Conservation (phyloP, 345 rosid genomes). For the Bretschneidera sinensis region DNA sequence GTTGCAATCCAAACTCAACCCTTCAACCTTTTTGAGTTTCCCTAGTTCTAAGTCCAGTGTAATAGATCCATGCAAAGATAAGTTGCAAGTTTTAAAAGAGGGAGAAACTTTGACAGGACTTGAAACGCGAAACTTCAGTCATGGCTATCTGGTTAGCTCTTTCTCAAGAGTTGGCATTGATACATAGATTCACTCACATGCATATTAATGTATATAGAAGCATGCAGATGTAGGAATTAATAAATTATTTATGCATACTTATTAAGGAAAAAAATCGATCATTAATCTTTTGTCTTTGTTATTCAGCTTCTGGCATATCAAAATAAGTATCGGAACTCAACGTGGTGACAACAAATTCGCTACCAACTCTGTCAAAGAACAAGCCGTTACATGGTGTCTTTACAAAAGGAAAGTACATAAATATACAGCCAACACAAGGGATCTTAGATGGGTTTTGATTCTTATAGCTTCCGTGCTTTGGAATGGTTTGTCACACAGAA, state of each 20-base stretch:
- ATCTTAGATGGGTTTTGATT: no score
- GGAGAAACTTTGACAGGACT: constrained; percentile 39
- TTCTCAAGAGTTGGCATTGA: neutral
- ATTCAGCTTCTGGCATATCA: constrained; percentile 44
- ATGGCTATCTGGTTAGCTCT: constrained; percentile 38
- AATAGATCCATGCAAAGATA: constrained; percentile 28
- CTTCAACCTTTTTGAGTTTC: constrained; percentile 10
- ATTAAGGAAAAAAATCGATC: neutral
- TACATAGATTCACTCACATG: neutral
- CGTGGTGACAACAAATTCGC: neutral
- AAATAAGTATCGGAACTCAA: constrained; percentile 13
- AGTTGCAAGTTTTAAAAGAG: constrained; percentile 33
- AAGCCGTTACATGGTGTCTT: neutral
- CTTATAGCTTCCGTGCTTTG: no score
- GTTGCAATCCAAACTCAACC: constrained; percentile 18
- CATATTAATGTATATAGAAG: no score
- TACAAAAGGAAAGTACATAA: neutral
- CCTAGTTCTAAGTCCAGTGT: constrained; percentile 3
- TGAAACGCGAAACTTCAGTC: constrained; percentile 15
- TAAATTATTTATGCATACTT: no score
- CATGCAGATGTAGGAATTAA: no score
- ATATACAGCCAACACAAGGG: no score
- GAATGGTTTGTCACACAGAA: neutral
- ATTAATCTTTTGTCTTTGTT: neutral
- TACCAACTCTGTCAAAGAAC: neutral